Evolutionary conservation across 345 rosid species (phyloP).

Genomic region (Brassica juncea): DNA sequence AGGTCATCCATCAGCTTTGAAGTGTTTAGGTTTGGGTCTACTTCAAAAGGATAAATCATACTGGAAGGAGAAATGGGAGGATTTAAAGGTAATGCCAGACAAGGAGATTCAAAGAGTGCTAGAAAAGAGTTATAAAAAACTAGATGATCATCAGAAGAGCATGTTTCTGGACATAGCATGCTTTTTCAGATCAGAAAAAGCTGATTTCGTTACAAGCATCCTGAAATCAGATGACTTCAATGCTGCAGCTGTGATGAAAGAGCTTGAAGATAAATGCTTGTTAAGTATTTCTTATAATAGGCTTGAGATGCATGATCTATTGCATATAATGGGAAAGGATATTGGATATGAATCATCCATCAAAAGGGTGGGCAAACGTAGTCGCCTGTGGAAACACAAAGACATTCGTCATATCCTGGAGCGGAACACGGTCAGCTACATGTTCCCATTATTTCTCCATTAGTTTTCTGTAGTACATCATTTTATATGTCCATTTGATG

Average conservation of each 20-base stretch:
- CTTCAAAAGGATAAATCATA: not conserved
- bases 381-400: constrained; percentile 36
- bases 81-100: constrained; percentile 20
- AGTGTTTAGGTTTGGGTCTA: constrained; percentile 37
- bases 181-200: constrained; percentile 30
- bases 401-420: constrained; percentile 31
- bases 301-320: constrained; percentile 45
- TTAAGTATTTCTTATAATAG: not conserved
- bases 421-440: not conserved
- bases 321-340: constrained; percentile 37
- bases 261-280: constrained; percentile 41
- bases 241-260: constrained; percentile 19
- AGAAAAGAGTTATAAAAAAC: constrained; percentile 33
- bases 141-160: constrained; percentile 27
- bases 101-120: constrained; percentile 28
- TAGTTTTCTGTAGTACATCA: not conserved
- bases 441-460: not conserved
- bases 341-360: constrained; percentile 29
- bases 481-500: not conserved
- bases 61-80: constrained; percentile 36
- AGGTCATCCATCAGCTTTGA: constrained; percentile 46
- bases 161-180: constrained; percentile 50
- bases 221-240: constrained; percentile 7
- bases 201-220: constrained; percentile 8
- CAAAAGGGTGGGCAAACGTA: constrained; percentile 22